Evolutionary conservation across 2,329 filamentous ascomycete genomes (phyloP), one percentile per base, ranked within the genome.

Genomic region (Aspergillus aculeatinus): DNA sequence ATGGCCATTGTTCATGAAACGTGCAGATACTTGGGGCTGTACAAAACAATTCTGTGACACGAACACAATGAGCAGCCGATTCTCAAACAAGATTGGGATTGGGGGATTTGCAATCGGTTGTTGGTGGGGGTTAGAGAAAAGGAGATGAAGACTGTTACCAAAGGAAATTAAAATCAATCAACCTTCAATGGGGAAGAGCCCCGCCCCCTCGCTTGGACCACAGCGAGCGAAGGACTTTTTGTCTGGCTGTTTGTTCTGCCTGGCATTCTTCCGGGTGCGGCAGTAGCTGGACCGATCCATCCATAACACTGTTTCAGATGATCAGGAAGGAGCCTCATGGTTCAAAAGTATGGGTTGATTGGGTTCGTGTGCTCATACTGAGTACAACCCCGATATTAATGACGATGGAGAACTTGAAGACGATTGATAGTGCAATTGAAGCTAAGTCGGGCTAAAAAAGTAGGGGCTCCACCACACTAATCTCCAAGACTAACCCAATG

Each of bases 121-220:
- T 21, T 55, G 53, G 53, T 55, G 53, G 53, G 53, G 53, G 2
- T 44, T 16, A 19, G n/a, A 19, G 44, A 21, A 48, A 27, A 55
- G 53, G 53, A 55, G 53, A 55, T 48, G 47, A 44, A 48, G 44
- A 48, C 53, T 55, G 53, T 47, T 48, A 48, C 14, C 39, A 48
- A 23, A 47, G 42, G 42, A 48, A 47, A 55, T 48, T 55, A 48
- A 48, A 48, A 35, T 4, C 33, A 35, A 16, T 35, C 33, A 35
- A 48, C 48, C 48, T 33, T 55, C 47, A 55, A 55, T 47, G 10
- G 27, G 53, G 19, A 55, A 23, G 9, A 48, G 53, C 53, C 53
- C 53, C 53, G 53, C 53, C 53, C 52, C 53, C 53, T 55, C 53
- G 53, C 42, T 55, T 55, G 53, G 19, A 29, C 5, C 23, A 23